Evolutionary conservation across 306 rosid genomes (phyloP).

Genomic region (Vachellia pachyceras): DNA sequence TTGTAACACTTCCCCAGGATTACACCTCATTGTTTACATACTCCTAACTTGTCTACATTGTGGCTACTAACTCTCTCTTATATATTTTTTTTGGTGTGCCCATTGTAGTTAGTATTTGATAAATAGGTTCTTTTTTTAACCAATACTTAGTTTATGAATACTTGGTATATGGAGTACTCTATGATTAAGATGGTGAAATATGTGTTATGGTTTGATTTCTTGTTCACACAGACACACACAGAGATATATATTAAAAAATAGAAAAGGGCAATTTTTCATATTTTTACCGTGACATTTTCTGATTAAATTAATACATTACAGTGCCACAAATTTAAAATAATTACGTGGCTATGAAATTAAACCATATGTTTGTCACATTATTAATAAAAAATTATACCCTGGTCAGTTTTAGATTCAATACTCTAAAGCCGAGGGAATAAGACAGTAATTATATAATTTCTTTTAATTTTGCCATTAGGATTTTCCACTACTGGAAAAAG

Average conservation of each 20-base stretch:
- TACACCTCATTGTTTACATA: background rate
- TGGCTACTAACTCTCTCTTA: background rate
- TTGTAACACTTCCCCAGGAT: background rate
- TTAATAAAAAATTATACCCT: background rate
- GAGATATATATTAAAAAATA: background rate
- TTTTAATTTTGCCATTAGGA: background rate
- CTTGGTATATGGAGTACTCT: background rate
- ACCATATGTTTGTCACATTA: background rate
- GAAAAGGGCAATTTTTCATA: background rate
- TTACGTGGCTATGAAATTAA: background rate
- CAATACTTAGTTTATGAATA: background rate
- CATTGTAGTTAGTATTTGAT: background rate
- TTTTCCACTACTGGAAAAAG: no score
- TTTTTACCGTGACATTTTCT: background rate
- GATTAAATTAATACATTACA: background rate
- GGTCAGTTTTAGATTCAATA: background rate
- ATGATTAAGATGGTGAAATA: background rate
- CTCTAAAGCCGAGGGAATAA: background rate
- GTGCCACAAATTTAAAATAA: background rate
- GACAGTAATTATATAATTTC: background rate
- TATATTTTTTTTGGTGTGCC: background rate
- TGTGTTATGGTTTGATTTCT: background rate
- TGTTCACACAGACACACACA: background rate
- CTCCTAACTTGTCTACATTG: background rate
- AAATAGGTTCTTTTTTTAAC: background rate